phyloP scores from a whole-genome alignment of 2,329 filamentous ascomycete species.

The Talaromyces sp. region DNA sequence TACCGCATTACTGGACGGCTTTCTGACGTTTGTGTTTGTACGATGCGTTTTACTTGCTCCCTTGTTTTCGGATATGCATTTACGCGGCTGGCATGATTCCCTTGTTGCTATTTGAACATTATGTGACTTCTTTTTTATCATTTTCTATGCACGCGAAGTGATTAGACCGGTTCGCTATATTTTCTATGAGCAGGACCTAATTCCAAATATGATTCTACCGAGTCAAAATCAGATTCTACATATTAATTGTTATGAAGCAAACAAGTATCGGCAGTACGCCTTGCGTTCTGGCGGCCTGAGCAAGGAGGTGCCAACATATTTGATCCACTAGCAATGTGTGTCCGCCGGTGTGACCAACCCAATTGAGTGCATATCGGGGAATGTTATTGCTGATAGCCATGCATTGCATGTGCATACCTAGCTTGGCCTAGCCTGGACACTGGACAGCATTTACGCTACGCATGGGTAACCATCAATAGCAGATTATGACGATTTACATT shows the following conservation, averaged over 20 bases:
- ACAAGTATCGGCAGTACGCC: not conserved
- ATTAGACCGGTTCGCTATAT: not conserved
- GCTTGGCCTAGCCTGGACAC: not conserved
- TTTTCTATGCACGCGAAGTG: not conserved
- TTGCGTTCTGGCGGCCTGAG: not conserved
- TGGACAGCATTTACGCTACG: not conserved
- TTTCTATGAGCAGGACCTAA: not conserved
- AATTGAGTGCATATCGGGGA: not conserved
- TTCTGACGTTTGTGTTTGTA: not conserved
- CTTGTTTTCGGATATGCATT: conserved; percentile 1
- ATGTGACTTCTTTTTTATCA: not conserved
- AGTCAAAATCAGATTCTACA: not conserved
- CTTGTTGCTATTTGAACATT: not conserved
- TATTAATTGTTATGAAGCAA: not conserved
- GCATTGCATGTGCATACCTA: conserved; percentile 10
- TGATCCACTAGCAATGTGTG: not conserved
- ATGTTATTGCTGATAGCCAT: conserved; percentile 4
- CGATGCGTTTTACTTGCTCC: not conserved
- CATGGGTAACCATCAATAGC: not conserved
- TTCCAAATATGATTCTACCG: not conserved
- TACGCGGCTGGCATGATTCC: not conserved
- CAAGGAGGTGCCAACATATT: not conserved
- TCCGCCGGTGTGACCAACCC: not conserved
- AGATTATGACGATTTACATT: not conserved
- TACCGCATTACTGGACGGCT: conserved; percentile 3